Evolutionary conservation across 106 monocot genomes (phyloP).

Genomic region (Dendrobium huoshanense): DNA sequence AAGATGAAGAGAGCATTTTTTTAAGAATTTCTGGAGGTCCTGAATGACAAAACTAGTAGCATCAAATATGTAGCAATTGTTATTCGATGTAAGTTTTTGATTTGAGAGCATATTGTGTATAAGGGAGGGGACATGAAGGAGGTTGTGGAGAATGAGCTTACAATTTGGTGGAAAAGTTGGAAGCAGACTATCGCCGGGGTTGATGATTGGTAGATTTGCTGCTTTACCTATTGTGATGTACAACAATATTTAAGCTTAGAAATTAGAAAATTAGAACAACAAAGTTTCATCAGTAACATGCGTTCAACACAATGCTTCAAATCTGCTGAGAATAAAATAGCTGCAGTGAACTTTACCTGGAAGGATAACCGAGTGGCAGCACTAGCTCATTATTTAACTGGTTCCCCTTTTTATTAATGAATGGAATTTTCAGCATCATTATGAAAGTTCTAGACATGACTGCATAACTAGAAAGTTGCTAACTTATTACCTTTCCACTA

Average conservation of each 20-base stretch:
- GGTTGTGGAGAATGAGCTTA: no score
- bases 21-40: no score
- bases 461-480: background rate
- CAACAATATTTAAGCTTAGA: background rate
- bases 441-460: background rate
- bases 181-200: no score
- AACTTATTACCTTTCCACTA: constrained; percentile 54
- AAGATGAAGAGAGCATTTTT: no score
- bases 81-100: no score
- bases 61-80: no score
- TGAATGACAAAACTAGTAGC: no score
- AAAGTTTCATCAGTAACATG: background rate
- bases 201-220: no score
- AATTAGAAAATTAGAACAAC: background rate
- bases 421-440: background rate
- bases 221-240: no score
- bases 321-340: background rate
- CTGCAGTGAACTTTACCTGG: constrained; percentile 39
- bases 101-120: no score
- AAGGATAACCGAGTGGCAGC: constrained; percentile 91
- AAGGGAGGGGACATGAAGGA: no score
- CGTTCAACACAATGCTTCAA: background rate
- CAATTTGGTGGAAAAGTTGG: no score
- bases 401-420: constrained; percentile 42
- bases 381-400: constrained; percentile 61